Evolutionary conservation across 2,329 filamentous ascomycete species (phyloP).

Genomic region (Sporothrix luriei): DNA sequence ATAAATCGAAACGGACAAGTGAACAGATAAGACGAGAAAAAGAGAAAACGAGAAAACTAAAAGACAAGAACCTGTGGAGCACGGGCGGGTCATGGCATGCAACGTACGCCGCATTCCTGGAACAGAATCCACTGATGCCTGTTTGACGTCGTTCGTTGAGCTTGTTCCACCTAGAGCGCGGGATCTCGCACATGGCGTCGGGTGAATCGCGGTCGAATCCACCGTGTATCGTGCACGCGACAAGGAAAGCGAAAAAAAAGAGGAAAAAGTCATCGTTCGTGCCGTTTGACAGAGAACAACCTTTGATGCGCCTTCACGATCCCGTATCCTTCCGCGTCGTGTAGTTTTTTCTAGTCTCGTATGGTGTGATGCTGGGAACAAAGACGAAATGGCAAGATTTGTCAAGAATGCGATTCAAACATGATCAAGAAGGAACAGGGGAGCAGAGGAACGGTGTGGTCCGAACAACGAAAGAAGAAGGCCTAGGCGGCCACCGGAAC

Average conservation of each 20-base stretch:
- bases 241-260: background rate
- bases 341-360: conserved; percentile 4
- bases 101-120: background rate
- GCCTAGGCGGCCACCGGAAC: background rate
- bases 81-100: background rate
- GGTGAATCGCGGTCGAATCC: background rate
- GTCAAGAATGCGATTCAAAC: too few relatives aligned
- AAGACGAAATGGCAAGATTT: background rate
- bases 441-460: background rate
- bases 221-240: conserved; percentile 1
- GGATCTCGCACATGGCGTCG: conserved; percentile 25
- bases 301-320: background rate
- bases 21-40: background rate
- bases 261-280: background rate
- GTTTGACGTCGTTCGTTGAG: background rate
- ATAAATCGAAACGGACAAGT: background rate
- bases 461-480: background rate
- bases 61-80: conserved; percentile 12
- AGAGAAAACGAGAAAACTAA: background rate
- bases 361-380: conserved; percentile 1
- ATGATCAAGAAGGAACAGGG: background rate
- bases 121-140: background rate
- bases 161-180: conserved; percentile 4
- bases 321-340: conserved; percentile 12
- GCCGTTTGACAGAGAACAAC: background rate